These are phyloP conservation scores for Carallia brachiata DNA, from an alignment of 345 rosid species.

Conservation along the genomic window DNA sequence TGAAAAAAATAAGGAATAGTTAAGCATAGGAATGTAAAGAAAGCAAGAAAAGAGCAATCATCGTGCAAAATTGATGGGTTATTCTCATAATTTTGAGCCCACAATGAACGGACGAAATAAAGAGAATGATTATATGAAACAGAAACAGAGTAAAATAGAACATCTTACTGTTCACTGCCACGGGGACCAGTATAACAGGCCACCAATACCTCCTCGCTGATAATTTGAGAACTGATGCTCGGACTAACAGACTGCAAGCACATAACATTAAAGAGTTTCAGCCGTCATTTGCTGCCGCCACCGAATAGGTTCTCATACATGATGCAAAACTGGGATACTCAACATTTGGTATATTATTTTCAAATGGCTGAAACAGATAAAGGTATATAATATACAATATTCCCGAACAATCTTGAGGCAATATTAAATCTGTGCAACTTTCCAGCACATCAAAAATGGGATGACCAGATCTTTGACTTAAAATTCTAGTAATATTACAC, in stretches of 20 bases:
- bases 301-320: background rate
- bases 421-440: background rate
- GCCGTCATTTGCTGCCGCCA: slow-evolving; percentile 2
- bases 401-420: background rate
- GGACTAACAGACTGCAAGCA: slow-evolving; percentile 63
- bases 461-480: background rate
- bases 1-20: background rate
- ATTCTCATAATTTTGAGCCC: background rate
- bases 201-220: slow-evolving; percentile 70
- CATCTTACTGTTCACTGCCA: slow-evolving; percentile 80
- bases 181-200: slow-evolving; percentile 72
- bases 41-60: no score
- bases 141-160: slow-evolving; percentile 1
- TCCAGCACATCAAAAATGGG: background rate
- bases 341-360: background rate
- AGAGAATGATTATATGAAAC: background rate
- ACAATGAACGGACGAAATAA: background rate
- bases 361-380: background rate
- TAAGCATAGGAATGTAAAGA: no score
- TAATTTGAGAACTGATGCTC: slow-evolving; percentile 59
- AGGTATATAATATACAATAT: no score
- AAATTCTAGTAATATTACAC: background rate
- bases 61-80: no score
- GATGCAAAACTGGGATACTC: background rate
- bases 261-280: slow-evolving; percentile 17